These are phyloP conservation scores for Mycena floridula DNA, from an alignment of 768 basidiomycete species.

Conservation along the genomic window DNA sequence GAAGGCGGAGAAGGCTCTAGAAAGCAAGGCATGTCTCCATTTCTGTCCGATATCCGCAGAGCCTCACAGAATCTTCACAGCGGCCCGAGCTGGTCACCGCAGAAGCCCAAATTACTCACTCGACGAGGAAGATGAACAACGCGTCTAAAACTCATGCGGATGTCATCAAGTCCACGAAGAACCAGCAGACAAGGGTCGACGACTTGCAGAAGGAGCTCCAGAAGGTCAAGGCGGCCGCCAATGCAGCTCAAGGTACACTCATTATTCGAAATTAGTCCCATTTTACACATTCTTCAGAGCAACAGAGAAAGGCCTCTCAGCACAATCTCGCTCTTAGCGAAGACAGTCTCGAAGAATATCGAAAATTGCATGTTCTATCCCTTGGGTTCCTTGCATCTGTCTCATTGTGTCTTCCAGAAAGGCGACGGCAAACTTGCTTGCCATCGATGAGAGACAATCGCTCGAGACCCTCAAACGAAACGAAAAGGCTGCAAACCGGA, in stretches of 20 bases:
- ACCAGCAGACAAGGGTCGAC: conserved; percentile 42
- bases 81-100: conserved; percentile 78
- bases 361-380: conserved; percentile 51
- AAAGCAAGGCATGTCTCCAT: conserved; percentile 56
- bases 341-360: conserved; percentile 85
- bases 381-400: neutral
- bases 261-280: neutral
- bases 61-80: conserved; percentile 32
- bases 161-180: conserved; percentile 48
- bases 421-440: conserved; percentile 68
- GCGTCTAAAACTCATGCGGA: conserved; percentile 58
- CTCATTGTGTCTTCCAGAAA: conserved; percentile 53
- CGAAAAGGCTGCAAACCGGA: conserved; percentile 65
- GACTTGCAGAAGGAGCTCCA: conserved; percentile 59
- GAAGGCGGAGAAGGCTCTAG: conserved; percentile 84
- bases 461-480: conserved; percentile 79
- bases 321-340: conserved; percentile 75
- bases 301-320: conserved; percentile 64
- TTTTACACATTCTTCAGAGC: conserved; percentile 42
- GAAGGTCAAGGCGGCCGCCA: conserved; percentile 60
- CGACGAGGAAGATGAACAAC: conserved; percentile 70
- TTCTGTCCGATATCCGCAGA: neutral
- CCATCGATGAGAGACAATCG: conserved; percentile 82
- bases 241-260: conserved; percentile 69
- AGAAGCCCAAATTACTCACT: conserved; percentile 86